Evolutionary conservation across 441 rosid genomes (phyloP).

Genomic region (Raphanus hybrid): DNA sequence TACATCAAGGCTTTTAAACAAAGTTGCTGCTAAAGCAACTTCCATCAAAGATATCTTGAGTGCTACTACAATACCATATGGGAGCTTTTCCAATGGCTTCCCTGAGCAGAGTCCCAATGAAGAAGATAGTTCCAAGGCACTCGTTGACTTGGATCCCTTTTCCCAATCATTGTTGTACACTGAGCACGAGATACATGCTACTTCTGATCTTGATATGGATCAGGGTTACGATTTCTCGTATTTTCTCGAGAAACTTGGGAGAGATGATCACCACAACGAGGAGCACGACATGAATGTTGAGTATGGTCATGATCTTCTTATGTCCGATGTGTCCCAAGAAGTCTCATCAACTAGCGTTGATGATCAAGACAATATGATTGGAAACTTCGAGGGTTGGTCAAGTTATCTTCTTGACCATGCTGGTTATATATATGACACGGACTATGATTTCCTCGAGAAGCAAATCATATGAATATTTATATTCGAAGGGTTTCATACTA

Average conservation of each 20-base stretch:
- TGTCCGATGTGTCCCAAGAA: slow-evolving; percentile 40
- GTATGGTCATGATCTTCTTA: slow-evolving; percentile 20
- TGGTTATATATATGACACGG: slow-evolving; percentile 25
- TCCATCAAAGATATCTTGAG: slow-evolving; percentile 31
- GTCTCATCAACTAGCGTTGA: slow-evolving; percentile 44
- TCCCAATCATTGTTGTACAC: slow-evolving; percentile 29
- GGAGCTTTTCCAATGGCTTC: slow-evolving; percentile 30
- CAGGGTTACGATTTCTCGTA: slow-evolving; percentile 34
- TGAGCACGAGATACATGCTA: slow-evolving; percentile 26
- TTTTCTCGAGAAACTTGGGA: slow-evolving; percentile 25
- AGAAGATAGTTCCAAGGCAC: slow-evolving; percentile 28
- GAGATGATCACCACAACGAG: slow-evolving; percentile 7
- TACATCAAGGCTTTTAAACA: slow-evolving; percentile 43
- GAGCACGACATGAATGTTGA: slow-evolving; percentile 27
- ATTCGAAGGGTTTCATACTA: slow-evolving; percentile 13
- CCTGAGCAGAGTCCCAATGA: slow-evolving; percentile 29
- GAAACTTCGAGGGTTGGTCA: slow-evolving; percentile 36
- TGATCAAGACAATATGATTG: slow-evolving; percentile 37
- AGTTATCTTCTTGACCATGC: slow-evolving; percentile 34
- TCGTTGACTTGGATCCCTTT: slow-evolving; percentile 20
- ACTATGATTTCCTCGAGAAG: slow-evolving; percentile 28
- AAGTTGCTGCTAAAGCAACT: slow-evolving; percentile 42
- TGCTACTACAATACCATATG: slow-evolving; percentile 25
- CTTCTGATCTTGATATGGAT: slow-evolving; percentile 26
- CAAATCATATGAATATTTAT: slow-evolving; percentile 19